A percentile compares a stretch with the other conserved stretches of the same genome.
Evolutionary conservation across 441 rosid species (phyloP).

Genomic region (Biscutella laevigata): DNA sequence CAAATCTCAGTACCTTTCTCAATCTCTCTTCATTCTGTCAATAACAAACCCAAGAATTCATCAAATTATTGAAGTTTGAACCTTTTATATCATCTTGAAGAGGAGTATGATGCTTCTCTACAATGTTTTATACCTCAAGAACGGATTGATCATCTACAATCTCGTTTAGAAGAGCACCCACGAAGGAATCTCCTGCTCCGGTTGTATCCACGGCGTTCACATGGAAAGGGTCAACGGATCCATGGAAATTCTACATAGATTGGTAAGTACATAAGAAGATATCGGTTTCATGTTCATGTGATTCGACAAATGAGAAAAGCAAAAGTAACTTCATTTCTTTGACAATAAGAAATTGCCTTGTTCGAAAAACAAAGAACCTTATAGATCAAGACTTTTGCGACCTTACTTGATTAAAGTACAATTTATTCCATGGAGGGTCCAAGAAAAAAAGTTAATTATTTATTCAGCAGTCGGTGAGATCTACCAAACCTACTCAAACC

Average conservation of each 20-base stretch:
- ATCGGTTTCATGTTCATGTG: slow-evolving; percentile 18
- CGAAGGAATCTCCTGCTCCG: slow-evolving; percentile 91
- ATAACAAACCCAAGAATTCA: not conserved
- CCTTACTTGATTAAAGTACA: not conserved
- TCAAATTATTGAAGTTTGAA: not conserved
- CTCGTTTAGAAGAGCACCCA: slow-evolving; percentile 74
- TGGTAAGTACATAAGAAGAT: not conserved
- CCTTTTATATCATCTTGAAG: not conserved
- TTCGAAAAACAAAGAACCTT: slow-evolving; percentile 9
- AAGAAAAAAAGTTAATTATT: slow-evolving; percentile 8
- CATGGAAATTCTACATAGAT: slow-evolving; percentile 54
- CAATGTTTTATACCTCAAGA: slow-evolving; percentile 47
- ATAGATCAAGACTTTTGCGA: slow-evolving; percentile 12
- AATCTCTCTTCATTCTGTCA: slow-evolving; percentile 61
- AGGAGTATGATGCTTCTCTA: not conserved
- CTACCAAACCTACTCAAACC: slow-evolving; percentile 22
- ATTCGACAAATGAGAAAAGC: slow-evolving; percentile 15
- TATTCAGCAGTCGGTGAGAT: slow-evolving; percentile 23
- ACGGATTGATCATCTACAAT: slow-evolving; percentile 63
- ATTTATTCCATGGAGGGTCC: slow-evolving; percentile 14
- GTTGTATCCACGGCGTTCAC: slow-evolving; percentile 82
- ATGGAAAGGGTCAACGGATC: slow-evolving; percentile 72
- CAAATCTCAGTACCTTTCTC: slow-evolving; percentile 64
- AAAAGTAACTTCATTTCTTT: slow-evolving; percentile 1
- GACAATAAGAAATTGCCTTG: not conserved